Evolutionary conservation across 352 stramenopile genomes (phyloP).

Genomic region (Phytophthora pluvialis): DNA sequence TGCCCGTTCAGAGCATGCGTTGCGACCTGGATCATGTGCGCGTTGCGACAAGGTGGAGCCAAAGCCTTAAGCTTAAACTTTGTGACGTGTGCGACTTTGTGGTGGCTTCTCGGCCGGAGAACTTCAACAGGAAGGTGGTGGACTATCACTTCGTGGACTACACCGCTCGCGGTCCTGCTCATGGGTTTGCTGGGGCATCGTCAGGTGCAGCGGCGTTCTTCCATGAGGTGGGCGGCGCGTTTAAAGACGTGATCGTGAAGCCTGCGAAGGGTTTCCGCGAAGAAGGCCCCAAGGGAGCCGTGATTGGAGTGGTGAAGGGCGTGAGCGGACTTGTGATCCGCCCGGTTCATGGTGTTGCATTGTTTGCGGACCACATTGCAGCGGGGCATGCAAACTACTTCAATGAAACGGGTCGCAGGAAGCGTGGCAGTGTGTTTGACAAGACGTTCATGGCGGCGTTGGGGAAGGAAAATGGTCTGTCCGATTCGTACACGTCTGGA

Average conservation of each 20-base stretch:
- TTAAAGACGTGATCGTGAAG: constrained; percentile 61
- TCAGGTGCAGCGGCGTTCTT: constrained; percentile 54
- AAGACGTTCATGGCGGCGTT: constrained; percentile 46
- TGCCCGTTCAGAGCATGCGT: constrained; percentile 86
- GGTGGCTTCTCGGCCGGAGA: constrained; percentile 45
- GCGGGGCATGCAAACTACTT: constrained; percentile 48
- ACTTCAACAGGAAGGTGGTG: constrained; percentile 48
- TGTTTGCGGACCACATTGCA: constrained; percentile 60
- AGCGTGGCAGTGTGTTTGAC: constrained; percentile 45
- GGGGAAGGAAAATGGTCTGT: constrained; percentile 37
- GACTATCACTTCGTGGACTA: constrained; percentile 70
- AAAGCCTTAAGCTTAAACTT: constrained; percentile 53
- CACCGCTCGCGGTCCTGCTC: constrained; percentile 46
- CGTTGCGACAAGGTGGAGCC: constrained; percentile 62
- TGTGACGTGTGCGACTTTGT: constrained; percentile 66
- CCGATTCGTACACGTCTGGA: constrained; percentile 30
- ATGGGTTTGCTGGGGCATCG: constrained; percentile 42
- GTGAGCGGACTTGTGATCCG: constrained; percentile 49
- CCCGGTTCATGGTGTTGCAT: constrained; percentile 49
- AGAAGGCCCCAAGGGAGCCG: constrained; percentile 55
- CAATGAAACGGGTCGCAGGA: constrained; percentile 31
- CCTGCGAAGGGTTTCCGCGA: constrained; percentile 50
- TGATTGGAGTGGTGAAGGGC: constrained; percentile 54
- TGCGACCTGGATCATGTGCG: constrained; percentile 65
- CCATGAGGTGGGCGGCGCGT: constrained; percentile 51